Conservation (phyloP, 345 rosid species). For the Heritiera fomes region DNA sequence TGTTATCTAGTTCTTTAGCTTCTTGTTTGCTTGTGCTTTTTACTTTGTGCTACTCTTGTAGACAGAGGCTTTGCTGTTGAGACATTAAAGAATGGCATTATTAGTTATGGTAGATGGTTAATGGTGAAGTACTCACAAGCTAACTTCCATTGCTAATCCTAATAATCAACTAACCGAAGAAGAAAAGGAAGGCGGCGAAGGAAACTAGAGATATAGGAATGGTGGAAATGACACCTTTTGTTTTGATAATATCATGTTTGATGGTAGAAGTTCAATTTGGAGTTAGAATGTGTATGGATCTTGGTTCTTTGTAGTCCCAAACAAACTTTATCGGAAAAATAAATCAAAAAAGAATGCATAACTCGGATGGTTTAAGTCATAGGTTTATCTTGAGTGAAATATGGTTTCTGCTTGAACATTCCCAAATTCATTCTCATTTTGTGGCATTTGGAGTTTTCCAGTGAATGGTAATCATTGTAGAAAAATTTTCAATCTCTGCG, state of each 20-base stretch:
- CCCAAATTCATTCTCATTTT: neutral
- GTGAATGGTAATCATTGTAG: neutral
- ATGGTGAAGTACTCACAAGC: neutral
- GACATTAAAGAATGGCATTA: neutral
- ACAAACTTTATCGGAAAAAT: too few relatives aligned
- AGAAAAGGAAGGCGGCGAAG: neutral
- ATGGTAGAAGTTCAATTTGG: too few relatives aligned
- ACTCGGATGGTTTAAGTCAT: neutral
- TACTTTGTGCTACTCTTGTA: neutral
- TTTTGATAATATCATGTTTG: too few relatives aligned
- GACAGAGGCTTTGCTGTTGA: neutral
- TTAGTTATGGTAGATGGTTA: neutral
- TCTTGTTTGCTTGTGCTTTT: neutral
- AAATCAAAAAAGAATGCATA: too few relatives aligned
- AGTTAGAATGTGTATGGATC: too few relatives aligned
- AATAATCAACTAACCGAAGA: neutral
- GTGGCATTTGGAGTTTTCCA: neutral
- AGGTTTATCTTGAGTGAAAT: neutral
- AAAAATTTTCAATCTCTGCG: neutral
- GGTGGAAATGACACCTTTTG: too few relatives aligned
- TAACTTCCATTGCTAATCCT: neutral
- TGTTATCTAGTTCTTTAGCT: neutral
- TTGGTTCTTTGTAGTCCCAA: too few relatives aligned
- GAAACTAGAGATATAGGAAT: too few relatives aligned
- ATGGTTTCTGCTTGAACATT: neutral